Conservation (phyloP, 140 eudicot species). For the Flaveria floridana region DNA sequence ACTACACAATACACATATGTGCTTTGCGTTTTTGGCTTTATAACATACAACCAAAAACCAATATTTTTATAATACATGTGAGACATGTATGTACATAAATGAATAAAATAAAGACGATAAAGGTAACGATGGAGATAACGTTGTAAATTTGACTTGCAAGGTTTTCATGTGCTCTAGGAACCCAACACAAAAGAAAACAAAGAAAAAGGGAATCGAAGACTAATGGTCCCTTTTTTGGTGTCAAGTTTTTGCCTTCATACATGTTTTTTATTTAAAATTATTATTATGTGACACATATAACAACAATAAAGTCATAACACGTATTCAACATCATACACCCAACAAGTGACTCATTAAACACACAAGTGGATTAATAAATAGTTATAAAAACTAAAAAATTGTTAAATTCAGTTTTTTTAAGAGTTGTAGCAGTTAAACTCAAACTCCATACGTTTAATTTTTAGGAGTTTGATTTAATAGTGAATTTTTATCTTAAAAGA, state of each 20-base stretch:
- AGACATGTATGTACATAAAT: not conserved
- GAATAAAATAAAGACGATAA: not conserved
- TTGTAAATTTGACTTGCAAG: constrained; percentile 13
- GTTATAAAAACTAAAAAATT: not conserved
- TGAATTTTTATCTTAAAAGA: too few species aligned
- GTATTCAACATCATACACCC: not conserved
- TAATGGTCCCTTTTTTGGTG: constrained; percentile 39
- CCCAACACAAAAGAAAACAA: constrained; percentile 21
- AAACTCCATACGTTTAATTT: not conserved
- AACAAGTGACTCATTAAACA: constrained; percentile 7
- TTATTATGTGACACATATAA: too few species aligned
- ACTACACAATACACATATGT: too few species aligned
- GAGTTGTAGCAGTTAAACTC: too few species aligned
- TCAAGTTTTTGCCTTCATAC: constrained; percentile 42
- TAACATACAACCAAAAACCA: too few species aligned
- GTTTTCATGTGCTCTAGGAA: constrained; percentile 32
- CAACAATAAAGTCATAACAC: not conserved
- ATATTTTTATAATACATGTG: too few species aligned
- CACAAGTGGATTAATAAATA: not conserved
- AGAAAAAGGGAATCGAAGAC: constrained; percentile 38
- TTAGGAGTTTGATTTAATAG: not conserved
- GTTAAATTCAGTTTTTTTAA: not conserved
- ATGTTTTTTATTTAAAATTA: constrained; percentile 14
- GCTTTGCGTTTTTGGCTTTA: too few species aligned
- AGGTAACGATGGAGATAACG: constrained; percentile 22